phyloP scores from a whole-genome alignment of 2,329 filamentous ascomycete species.

The Dactylellina cionopaga region DNA sequence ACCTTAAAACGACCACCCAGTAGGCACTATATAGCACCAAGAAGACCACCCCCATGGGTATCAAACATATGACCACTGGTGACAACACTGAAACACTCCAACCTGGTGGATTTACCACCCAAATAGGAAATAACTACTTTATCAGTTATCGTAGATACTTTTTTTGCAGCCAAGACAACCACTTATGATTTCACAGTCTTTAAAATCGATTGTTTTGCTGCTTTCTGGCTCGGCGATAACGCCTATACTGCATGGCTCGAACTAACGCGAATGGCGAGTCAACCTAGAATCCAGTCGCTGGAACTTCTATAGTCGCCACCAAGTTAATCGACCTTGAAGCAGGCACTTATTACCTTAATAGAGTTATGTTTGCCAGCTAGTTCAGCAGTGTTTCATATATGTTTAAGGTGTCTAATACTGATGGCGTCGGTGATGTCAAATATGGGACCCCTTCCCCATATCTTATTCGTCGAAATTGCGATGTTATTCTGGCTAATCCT shows the following conservation, averaged over 20 bases:
- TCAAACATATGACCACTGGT: no score
- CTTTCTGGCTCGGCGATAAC: background rate
- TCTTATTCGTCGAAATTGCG: background rate
- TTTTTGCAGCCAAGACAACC: background rate
- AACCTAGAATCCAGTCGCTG: background rate
- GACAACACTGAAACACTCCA: background rate
- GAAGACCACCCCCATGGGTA: no score
- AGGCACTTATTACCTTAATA: background rate
- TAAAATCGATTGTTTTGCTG: background rate
- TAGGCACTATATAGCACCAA: no score
- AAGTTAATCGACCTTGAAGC: background rate
- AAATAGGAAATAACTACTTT: background rate
- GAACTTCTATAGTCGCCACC: no score
- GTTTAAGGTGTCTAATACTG: background rate
- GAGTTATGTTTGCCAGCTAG: background rate
- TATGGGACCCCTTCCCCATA: background rate
- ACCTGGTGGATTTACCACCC: background rate
- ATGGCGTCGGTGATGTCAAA: background rate
- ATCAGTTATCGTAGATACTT: background rate
- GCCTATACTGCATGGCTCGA: background rate
- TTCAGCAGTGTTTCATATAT: background rate
- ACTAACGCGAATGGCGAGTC: background rate
- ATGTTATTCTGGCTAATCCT: no score
- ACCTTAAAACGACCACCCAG: no score
- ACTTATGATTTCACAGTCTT: background rate